Evolutionary conservation across 73 alveolate genomes (phyloP), one percentile per base, ranked within the genome.

Genomic region (Loxodes magnus): DNA sequence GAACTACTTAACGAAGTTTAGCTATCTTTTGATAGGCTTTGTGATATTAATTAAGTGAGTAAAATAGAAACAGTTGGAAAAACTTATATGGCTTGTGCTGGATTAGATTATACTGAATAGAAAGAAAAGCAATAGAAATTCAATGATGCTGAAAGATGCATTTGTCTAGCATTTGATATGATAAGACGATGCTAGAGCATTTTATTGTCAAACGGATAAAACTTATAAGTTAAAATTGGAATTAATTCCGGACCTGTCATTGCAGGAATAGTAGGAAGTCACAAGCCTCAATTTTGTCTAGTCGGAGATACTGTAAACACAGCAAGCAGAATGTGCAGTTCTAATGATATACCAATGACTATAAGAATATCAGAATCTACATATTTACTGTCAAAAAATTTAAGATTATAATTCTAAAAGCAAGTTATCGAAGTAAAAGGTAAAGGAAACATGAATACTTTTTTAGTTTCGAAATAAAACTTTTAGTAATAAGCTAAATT

Each of bases 301-400:
- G 82, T 94, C 25, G 99, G 99, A 16, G 98, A 91, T 72, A 87
- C 98, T 14, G 98, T 93, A 17, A 90, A 93, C 78, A 93, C 96
- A 35, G 89, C 98, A 21, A 79, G 94, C 31, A 81, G 99, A 65
- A 92, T 91, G 81, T 77, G 98, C 42, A 65, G 91, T 3, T 71
- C 81, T 30, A 69, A 93, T 24, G 62, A 61, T n/a, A n/a, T n/a
- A n/a, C n/a, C n/a, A n/a, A n/a, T n/a, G n/a, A n/a, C n/a, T n/a
- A n/a, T n/a, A n/a, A n/a, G n/a, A n/a, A n/a, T n/a, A n/a, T n/a
- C n/a, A n/a, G n/a, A n/a, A n/a, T n/a, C n/a, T n/a, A n/a, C n/a
- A n/a, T n/a, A n/a, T n/a, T n/a, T n/a, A n/a, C n/a, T n/a, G n/a
- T n/a, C n/a, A n/a, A n/a, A n/a, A n/a, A n/a, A n/a, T n/a, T n/a